phyloP scores from a whole-genome alignment of 768 basidiomycete genomes.

The Russula compacta region DNA sequence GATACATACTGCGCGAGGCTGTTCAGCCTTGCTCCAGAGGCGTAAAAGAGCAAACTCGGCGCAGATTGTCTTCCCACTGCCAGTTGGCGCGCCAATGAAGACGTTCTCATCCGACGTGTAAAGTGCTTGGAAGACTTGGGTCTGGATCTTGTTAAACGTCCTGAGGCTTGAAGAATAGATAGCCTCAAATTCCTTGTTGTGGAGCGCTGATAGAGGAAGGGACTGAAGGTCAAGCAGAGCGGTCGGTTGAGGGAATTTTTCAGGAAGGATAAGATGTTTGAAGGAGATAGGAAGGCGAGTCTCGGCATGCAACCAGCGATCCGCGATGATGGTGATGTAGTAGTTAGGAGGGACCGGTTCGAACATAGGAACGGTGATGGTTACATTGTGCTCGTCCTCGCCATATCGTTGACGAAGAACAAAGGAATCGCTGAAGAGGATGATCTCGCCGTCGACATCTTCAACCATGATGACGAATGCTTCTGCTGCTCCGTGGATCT shows the following conservation, averaged over 20 bases:
- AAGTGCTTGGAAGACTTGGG: slow-evolving; percentile 96
- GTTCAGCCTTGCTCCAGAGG: slow-evolving; percentile 85
- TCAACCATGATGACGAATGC: slow-evolving; percentile 92
- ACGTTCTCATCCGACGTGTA: slow-evolving; percentile 96
- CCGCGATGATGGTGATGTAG: slow-evolving; percentile 90
- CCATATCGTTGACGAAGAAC: slow-evolving; percentile 86
- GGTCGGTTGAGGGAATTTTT: slow-evolving; percentile 91
- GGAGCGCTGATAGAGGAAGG: slow-evolving; percentile 81
- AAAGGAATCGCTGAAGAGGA: slow-evolving; percentile 93
- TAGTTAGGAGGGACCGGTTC: slow-evolving; percentile 98
- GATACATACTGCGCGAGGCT: slow-evolving; percentile 83
- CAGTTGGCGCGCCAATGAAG: slow-evolving; percentile 93
- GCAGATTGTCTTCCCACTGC: slow-evolving; percentile 94
- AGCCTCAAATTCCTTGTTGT: slow-evolving; percentile 86
- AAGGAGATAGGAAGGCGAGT: slow-evolving; percentile 93
- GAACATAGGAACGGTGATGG: slow-evolving; percentile 91
- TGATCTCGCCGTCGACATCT: slow-evolving; percentile 94
- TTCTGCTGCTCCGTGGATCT: slow-evolving; percentile 81
- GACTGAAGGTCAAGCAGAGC: slow-evolving; percentile 88
- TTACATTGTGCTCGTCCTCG: slow-evolving; percentile 89
- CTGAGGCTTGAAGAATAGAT: slow-evolving; percentile 75
- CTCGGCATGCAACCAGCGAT: slow-evolving; percentile 93
- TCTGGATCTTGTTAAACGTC: slow-evolving; percentile 98
- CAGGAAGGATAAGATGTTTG: slow-evolving; percentile 95
- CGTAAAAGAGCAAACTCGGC: slow-evolving; percentile 93